phyloP scores from a whole-genome alignment of 768 basidiomycete species.

The Rickenella mellea region DNA sequence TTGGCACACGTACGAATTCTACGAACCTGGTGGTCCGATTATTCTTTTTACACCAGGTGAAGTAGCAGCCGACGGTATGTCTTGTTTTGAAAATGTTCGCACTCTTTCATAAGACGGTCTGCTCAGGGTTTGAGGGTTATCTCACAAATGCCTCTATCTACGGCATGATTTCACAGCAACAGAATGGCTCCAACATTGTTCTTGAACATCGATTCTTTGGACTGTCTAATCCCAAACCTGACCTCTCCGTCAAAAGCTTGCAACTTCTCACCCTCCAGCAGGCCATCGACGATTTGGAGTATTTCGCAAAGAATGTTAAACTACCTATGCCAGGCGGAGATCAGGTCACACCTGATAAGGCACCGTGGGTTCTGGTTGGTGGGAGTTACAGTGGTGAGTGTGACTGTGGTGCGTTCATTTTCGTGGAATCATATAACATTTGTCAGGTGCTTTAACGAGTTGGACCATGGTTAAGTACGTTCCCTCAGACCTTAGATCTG shows the following conservation, averaged over 20 bases:
- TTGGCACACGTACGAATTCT: slow-evolving; percentile 63
- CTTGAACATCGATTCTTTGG: slow-evolving; percentile 73
- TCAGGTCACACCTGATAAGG: slow-evolving; percentile 41
- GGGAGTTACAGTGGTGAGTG: slow-evolving; percentile 30
- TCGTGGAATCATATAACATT: neutral
- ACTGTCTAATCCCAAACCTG: slow-evolving; percentile 54
- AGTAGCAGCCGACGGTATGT: slow-evolving; percentile 36
- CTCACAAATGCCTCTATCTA: slow-evolving; percentile 56
- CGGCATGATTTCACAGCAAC: slow-evolving; percentile 56
- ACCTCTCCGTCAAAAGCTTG: slow-evolving; percentile 51
- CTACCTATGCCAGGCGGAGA: slow-evolving; percentile 62
- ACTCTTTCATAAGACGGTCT: neutral
- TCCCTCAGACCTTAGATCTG: neutral
- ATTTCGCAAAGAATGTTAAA: slow-evolving; percentile 56
- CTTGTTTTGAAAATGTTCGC: neutral
- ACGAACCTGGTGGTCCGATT: slow-evolving; percentile 48
- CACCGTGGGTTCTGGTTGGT: slow-evolving; percentile 33
- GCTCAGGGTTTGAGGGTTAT: slow-evolving; percentile 31
- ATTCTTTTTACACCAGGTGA: slow-evolving; percentile 63
- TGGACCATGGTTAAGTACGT: slow-evolving; percentile 24
- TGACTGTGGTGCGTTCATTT: neutral
- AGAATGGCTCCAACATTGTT: slow-evolving; percentile 46
- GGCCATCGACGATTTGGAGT: slow-evolving; percentile 63
- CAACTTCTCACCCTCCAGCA: slow-evolving; percentile 60
- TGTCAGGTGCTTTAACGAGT: slow-evolving; percentile 35